Evolutionary conservation across 2,329 filamentous ascomycete species (phyloP), one percentile per base, ranked within the genome.

Genomic region (Remersonia thermophila): DNA sequence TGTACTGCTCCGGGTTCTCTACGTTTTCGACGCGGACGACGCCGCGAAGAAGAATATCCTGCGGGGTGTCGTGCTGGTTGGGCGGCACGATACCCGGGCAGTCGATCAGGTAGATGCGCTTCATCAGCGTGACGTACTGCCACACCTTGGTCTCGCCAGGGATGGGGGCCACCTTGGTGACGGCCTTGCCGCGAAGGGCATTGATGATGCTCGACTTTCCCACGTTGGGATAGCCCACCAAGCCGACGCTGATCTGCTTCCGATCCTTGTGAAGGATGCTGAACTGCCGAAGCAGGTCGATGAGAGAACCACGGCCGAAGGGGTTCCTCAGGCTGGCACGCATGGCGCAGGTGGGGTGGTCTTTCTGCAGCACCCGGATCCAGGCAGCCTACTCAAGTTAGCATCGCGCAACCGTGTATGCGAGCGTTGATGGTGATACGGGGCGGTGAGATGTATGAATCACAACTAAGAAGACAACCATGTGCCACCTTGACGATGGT

Each of bases 201-300:
- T 98, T 98, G 63, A 98, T 96, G 48, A 98, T 91, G 30, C 83
- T 91, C 3, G 83, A 93, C 60, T 98, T 98, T 50, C 91, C 91
- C 1, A 84, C 87, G 51, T 96, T 98, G 3, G 91, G 91, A 47
- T 51, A 53, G 4, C 67, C 68, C 47, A 93, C 83, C 45, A 93
- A 72, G 27, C 89, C 89, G 18, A 94, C 86, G 3, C 83, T 89
- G 33, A 98, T 87, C 56, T 98, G 91, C 58, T 96, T 96, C 41
- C 89, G 74, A 44, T 91, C 82, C 28, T 80, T 79, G 56, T 96
- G 89, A 11, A 98, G 70, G 9, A 80, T 77, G 2, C 84, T 91
- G 54, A 96, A 98, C 62, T 98, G 91, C 25, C 89, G 76, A 8
- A 98, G 71, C 9, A 98, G 76, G 42, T 84, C 81, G 41, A 98